Evolutionary conservation across 768 basidiomycete genomes (phyloP), one percentile per base, ranked within the genome.

Genomic region (Xerocomus potaroensis): DNA sequence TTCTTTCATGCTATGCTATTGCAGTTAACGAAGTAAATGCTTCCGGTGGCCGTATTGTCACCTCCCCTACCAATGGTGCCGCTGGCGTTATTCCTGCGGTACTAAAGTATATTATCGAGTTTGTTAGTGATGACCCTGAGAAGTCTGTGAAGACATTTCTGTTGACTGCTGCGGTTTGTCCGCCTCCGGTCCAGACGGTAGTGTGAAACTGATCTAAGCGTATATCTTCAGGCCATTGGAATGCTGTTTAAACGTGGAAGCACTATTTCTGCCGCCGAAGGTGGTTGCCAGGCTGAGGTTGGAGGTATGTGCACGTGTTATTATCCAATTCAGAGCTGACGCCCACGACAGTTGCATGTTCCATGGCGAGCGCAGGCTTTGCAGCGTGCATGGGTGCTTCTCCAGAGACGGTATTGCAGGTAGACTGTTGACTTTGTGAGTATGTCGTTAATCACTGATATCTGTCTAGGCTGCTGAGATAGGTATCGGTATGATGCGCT

Each of bases 191-290:
- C 43, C 35, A 19, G 19, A 15, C 15, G n/a, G 39, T 23, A 8
- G 22, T 30, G 16, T 39, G 32, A 10, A 19, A 43, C 41, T 58
- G 19, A 52, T 43, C n/a, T n/a, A n/a, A n/a, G n/a, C 49, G 52
- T 34, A 42, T 32, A 41, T 53, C 18, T 18, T 40, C 44, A 89
- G 87, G 87, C 93, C 8, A 69, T 95, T 43, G 92, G 94, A 14
- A 96, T 96, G 93, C 71, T 96, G 26, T 95, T 92, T 73, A 97
- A 98, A 64, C 81, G 94, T 49, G 92, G 93, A n/a, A 91, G 91
- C 51, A 95, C 94, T 2, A 96, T 97, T 41, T 90, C 87, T 38
- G 94, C 94, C 12, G 93, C 95, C 0, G 95, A 98, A 68, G 94
- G 94, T 16, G 92, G 84, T 10, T 95, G 92, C 64, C 90, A 92